Conservation (phyloP, 1,139 yeast species). For the Lodderomyces parapsilosis region DNA sequence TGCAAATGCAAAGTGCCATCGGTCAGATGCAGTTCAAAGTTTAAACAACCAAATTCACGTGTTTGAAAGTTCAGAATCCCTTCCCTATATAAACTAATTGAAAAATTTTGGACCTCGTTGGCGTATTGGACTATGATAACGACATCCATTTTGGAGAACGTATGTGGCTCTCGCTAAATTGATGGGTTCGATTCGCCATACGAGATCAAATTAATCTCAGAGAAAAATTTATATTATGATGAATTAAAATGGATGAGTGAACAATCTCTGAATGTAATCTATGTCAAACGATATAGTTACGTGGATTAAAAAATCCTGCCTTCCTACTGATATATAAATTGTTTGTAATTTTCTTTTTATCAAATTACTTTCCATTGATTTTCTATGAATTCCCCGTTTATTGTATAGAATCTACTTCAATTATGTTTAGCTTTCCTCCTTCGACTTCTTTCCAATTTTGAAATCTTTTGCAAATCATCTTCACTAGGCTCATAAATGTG, state of each 20-base stretch:
- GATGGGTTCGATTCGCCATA: constrained; percentile 1
- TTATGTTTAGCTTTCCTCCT: constrained; percentile 39
- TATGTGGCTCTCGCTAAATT: not conserved
- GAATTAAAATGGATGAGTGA: constrained; percentile 50
- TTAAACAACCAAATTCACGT: not conserved
- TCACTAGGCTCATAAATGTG: constrained; percentile 88
- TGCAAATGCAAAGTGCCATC: no score
- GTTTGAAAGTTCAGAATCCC: not conserved
- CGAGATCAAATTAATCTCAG: not conserved
- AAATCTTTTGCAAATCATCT: constrained; percentile 78
- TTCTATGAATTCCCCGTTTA: not conserved
- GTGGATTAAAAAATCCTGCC: constrained; percentile 53
- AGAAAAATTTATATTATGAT: constrained; percentile 26
- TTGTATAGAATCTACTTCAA: constrained; percentile 2
- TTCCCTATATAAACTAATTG: not conserved
- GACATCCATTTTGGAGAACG: not conserved
- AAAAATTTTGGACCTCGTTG: constrained; percentile 2
- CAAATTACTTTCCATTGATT: not conserved
- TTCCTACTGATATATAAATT: constrained; percentile 43
- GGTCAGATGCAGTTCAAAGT: not conserved
- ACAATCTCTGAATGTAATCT: constrained; percentile 49
- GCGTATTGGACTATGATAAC: constrained; percentile 2
- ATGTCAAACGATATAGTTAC: constrained; percentile 33
- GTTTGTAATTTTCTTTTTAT: not conserved
- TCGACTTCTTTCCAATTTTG: constrained; percentile 67